A percentile compares a stretch with the other conserved stretches of the same genome.
Evolutionary conservation across 1,284 basidiomycete genomes (phyloP).

Genomic region (Sporisorium reilianum): DNA sequence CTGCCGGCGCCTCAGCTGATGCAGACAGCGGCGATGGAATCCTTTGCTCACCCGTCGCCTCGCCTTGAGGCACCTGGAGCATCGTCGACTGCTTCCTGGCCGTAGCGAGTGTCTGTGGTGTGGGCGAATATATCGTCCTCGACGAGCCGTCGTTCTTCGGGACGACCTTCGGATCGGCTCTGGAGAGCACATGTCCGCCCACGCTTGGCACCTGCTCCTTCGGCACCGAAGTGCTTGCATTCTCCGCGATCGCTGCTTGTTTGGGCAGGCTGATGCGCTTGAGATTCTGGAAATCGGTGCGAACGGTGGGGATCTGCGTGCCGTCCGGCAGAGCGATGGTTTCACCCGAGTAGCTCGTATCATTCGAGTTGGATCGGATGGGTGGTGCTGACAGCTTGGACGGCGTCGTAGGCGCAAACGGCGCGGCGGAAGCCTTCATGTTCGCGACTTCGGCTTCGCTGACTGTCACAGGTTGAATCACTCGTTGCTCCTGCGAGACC

Average conservation of each 20-base stretch:
- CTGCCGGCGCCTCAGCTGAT: constrained; percentile 24
- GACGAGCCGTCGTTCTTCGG: constrained; percentile 37
- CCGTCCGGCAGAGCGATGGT: constrained; percentile 37
- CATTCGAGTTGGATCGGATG: constrained; percentile 37
- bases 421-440: constrained; percentile 36
- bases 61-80: constrained; percentile 18
- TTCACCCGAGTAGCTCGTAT: constrained; percentile 28
- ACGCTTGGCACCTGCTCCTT: constrained; percentile 19
- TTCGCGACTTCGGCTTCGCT: constrained; percentile 24
- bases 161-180: constrained; percentile 23
- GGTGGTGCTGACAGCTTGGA: constrained; percentile 34
- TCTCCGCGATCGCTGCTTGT: constrained; percentile 1
- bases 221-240: not conserved
- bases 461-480: not conserved
- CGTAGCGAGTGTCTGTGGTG: constrained; percentile 46
- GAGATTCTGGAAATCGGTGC: constrained; percentile 55
- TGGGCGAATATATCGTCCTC: constrained; percentile 52
- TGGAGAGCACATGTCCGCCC: constrained; percentile 38
- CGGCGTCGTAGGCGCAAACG: constrained; percentile 26
- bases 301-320: constrained; percentile 37
- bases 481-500: not conserved
- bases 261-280: constrained; percentile 40
- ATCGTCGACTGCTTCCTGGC: constrained; percentile 23
- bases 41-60: constrained; percentile 1
- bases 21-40: constrained; percentile 35